A percentile compares a stretch with the other conserved stretches of the same genome.
Conservation (phyloP, 2,329 filamentous ascomycete species). For the Elsinoe necatrix region DNA sequence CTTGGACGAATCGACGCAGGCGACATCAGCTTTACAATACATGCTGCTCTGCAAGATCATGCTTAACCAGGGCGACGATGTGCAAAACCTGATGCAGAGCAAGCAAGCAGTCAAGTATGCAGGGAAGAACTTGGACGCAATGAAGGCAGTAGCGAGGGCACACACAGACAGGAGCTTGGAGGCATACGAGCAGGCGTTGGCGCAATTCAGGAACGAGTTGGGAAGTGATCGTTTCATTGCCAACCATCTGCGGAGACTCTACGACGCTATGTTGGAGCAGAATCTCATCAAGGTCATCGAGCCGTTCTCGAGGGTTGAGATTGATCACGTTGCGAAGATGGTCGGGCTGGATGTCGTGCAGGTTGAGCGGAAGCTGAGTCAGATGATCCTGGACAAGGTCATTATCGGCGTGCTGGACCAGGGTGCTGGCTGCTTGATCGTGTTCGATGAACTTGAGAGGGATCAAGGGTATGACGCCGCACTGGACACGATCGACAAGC, state of each 20-base stretch:
- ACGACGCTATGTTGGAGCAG: constrained; percentile 98
- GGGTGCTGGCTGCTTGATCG: constrained; percentile 92
- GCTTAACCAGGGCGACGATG: constrained; percentile 93
- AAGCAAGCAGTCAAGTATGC: constrained; percentile 97
- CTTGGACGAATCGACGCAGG: constrained; percentile 77
- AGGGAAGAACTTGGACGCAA: constrained; percentile 90
- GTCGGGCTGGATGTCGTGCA: constrained; percentile 92
- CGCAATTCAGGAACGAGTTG: constrained; percentile 84
- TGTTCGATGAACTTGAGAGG: constrained; percentile 89
- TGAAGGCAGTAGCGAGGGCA: constrained; percentile 96
- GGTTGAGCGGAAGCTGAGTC: constrained; percentile 94
- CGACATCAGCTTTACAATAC: constrained; percentile 97
- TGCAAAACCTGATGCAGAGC: constrained; percentile 85
- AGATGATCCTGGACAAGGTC: constrained; percentile 99
- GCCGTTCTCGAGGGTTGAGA: constrained; percentile 94
- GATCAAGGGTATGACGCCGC: constrained; percentile 93
- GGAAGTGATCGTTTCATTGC: constrained; percentile 93
- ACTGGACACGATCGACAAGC: constrained; percentile 88
- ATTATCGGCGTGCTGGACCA: constrained; percentile 97
- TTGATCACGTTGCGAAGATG: constrained; percentile 94
- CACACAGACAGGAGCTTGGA: constrained; percentile 93
- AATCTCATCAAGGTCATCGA: constrained; percentile 99
- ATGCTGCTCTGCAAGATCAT: constrained; percentile 99
- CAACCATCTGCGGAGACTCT: constrained; percentile 88
- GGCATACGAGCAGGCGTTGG: constrained; percentile 90